phyloP scores from a whole-genome alignment of 2,329 filamentous ascomycete genomes.

The Gliomastix tumulicola region DNA sequence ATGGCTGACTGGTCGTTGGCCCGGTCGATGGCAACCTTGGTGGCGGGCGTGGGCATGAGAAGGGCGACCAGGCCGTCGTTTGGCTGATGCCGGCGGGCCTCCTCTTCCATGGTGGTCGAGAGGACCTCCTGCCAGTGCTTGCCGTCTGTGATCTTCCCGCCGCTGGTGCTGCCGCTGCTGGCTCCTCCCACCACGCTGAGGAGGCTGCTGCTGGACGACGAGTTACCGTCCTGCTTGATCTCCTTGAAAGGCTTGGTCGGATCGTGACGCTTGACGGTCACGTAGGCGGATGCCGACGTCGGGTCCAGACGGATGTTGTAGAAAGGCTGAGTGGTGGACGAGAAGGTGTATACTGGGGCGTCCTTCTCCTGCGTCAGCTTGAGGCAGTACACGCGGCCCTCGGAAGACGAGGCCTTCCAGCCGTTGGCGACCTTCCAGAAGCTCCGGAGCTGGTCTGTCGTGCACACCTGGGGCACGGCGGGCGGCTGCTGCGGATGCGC shows the following conservation, averaged over 20 bases:
- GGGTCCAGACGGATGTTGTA: constrained; percentile 60
- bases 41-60: constrained; percentile 60
- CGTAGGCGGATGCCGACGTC: constrained; percentile 54
- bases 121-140: constrained; percentile 53
- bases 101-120: constrained; percentile 50
- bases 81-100: constrained; percentile 43
- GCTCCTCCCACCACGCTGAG: constrained; percentile 21
- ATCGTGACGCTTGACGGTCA: constrained; percentile 53
- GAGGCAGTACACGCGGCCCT: constrained; percentile 54
- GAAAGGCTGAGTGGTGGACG: constrained; percentile 55
- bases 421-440: constrained; percentile 67
- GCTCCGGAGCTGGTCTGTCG: constrained; percentile 54
- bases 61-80: constrained; percentile 60
- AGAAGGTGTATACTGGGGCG: constrained; percentile 60
- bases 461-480: constrained; percentile 40
- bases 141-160: constrained; percentile 21
- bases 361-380: constrained; percentile 48
- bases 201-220: constrained; percentile 16
- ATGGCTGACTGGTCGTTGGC: constrained; percentile 52
- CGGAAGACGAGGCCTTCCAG: constrained; percentile 54
- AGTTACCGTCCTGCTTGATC: constrained; percentile 19
- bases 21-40: constrained; percentile 54
- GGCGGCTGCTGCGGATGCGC: constrained; percentile 27
- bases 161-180: constrained; percentile 15
- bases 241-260: constrained; percentile 50